Percentiles rank a stretch among this genome's conserved stretches.
Evolutionary conservation across 2,329 filamentous ascomycete species (phyloP).

Genomic region (Capronia epimyces): DNA sequence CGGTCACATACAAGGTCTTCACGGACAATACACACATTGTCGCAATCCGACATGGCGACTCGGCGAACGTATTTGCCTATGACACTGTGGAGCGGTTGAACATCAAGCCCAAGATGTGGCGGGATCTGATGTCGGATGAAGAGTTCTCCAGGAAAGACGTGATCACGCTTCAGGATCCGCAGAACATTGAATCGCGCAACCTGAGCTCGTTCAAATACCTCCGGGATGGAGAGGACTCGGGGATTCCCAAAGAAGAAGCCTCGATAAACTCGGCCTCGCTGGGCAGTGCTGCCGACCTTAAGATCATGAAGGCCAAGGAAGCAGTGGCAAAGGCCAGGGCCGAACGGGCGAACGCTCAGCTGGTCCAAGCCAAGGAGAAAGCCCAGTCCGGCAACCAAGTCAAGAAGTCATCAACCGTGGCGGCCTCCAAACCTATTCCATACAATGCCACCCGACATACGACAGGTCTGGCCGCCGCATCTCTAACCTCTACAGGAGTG

Average conservation of each 20-base stretch:
- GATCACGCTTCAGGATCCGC: constrained; percentile 92
- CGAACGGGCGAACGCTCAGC: constrained; percentile 51
- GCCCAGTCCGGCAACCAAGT: constrained; percentile 9
- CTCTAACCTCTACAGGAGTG: constrained; percentile 89
- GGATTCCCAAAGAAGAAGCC: constrained; percentile 64
- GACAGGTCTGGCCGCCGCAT: constrained; percentile 83
- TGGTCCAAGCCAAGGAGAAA: constrained; percentile 4
- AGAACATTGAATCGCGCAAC: constrained; percentile 77
- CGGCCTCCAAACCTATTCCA: constrained; percentile 42
- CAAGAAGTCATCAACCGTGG: constrained; percentile 25
- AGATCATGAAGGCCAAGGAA: constrained; percentile 85
- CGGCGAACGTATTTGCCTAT: constrained; percentile 93
- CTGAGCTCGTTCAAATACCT: constrained; percentile 84
- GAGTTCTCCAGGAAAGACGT: constrained; percentile 87
- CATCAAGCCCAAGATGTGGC: constrained; percentile 95
- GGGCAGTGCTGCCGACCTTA: constrained; percentile 60
- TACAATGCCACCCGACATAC: constrained; percentile 89
- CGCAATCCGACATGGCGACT: constrained; percentile 69
- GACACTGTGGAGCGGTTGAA: constrained; percentile 94
- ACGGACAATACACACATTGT: constrained; percentile 98
- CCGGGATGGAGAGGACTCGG: constrained; percentile 66
- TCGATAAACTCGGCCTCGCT: constrained; percentile 75
- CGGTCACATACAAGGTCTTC: constrained; percentile 94
- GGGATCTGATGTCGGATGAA: constrained; percentile 77
- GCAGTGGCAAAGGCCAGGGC: constrained; percentile 85